Base-by-base conservation (phyloP, 345 rosid genomes). In the Aegle marmelos region DNA sequence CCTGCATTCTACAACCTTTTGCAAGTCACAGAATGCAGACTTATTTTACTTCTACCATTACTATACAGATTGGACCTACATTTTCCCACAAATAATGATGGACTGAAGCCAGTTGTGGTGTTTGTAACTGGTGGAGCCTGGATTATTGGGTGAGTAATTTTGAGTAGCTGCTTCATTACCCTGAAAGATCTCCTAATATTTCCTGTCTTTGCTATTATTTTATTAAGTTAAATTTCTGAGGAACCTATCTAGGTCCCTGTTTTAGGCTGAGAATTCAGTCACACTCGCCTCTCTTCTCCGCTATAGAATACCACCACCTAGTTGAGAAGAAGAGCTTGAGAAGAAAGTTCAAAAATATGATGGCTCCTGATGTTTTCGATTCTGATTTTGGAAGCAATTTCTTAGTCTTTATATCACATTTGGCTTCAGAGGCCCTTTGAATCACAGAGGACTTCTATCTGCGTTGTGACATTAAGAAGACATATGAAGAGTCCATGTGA, bases 41-140 rank as follows among this genome's bases (percentile, higher is more conserved):
- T 58, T 9, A 66, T 71, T 67, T 19, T n/a, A n/a, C 78, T 69
- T 62, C 28, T 25, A n/a, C 66, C 69, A 56, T 36, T 45, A 71
- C 75, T 73, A 76, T 54, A 74, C 77, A 96, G 99, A 87, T 87
- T 96, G 85, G 99, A 96, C 85, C 86, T 94, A 68, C 88, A 91
- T 85, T 78, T 96, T 81, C 99, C 99, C 2, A 85, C 86, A 80
- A 83, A 79, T 41, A 81, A 4, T 50, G 90, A 86, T 84, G 92
- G 90, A 28, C 84, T 81, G n/a, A 94, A 91, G 84, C 98, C 99
- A 45, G 99, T 94, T 76, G 97, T 96, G 67, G 91, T 91, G 62
- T 94, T 94, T 81, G 92, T 96, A 64, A 96, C 98, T 33, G 99
- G 99, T 67, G 99, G 99, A 71, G 99, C 98, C 50, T 96, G 99